A percentile compares a stretch with the other conserved stretches of the same genome.
Conservation (phyloP, 169 alveolate species). For the Neospora caninum region DNA sequence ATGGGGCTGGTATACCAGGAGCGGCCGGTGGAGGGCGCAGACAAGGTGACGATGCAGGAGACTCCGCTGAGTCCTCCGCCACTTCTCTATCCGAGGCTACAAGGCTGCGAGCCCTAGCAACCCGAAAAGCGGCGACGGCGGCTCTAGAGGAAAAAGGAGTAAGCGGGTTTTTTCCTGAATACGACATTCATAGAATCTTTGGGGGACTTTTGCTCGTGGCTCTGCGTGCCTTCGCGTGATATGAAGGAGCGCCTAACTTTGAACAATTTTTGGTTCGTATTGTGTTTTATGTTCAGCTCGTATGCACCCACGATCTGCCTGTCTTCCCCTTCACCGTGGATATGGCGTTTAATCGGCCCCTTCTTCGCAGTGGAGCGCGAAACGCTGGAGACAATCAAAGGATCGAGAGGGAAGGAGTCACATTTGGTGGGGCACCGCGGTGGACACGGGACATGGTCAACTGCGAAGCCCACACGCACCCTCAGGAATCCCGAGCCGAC, state of each 20-base stretch:
- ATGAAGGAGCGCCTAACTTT: no score
- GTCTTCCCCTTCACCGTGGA: conserved; percentile 6
- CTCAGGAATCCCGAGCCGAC: no score
- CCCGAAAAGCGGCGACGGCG: background rate
- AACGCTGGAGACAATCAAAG: background rate
- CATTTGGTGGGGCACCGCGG: no score
- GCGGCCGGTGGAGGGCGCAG: background rate
- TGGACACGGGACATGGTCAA: no score
- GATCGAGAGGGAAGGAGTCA: no score
- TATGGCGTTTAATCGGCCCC: conserved; percentile 3
- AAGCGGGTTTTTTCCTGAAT: background rate
- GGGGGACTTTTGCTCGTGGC: no score
- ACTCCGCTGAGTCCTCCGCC: background rate
- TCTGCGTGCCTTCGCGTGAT: no score
- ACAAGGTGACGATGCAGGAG: background rate
- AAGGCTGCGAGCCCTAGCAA: background rate
- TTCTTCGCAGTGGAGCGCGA: no score
- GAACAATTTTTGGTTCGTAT: no score
- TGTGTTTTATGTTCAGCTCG: background rate
- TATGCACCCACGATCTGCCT: background rate
- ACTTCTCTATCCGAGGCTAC: background rate
- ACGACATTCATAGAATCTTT: background rate
- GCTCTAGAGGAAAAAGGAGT: background rate
- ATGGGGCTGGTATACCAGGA: background rate
- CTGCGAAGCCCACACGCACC: no score